Evolutionary conservation across 108 stramenopile species (phyloP).

Genomic region (Mayamaea pseudoterrestris): DNA sequence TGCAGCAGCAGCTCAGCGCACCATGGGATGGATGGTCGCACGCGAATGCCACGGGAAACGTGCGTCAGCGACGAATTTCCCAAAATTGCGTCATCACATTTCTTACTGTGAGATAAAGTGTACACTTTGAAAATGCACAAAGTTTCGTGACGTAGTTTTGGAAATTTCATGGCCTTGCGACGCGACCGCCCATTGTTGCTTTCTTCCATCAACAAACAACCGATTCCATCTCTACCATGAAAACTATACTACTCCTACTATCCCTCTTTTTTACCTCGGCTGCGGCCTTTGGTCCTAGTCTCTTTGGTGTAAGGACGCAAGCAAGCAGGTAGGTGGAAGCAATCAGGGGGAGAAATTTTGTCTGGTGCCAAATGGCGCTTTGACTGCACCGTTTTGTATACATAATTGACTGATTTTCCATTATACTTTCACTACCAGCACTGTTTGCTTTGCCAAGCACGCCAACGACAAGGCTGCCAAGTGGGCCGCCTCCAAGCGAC

Average conservation of each 20-base stretch:
- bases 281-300: slow-evolving; percentile 44
- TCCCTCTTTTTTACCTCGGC: slow-evolving; percentile 26
- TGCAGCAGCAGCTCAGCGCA: too few species aligned
- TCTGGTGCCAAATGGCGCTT: too few species aligned
- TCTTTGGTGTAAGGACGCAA: slow-evolving; percentile 12
- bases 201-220: neutral
- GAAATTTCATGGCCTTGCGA: too few species aligned
- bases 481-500: slow-evolving; percentile 70
- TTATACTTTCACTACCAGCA: slow-evolving; percentile 6
- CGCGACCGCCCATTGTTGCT: neutral
- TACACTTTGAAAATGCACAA: too few species aligned
- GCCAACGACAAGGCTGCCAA: slow-evolving; percentile 76
- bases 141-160: too few species aligned
- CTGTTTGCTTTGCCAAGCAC: slow-evolving; percentile 57
- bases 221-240: slow-evolving; percentile 34
- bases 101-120: too few species aligned
- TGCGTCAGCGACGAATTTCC: too few species aligned
- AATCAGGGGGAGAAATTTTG: neutral
- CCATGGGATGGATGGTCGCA: too few species aligned
- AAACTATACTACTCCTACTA: slow-evolving; percentile 26
- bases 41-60: too few species aligned
- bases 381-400: neutral
- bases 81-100: too few species aligned
- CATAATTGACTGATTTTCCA: neutral
- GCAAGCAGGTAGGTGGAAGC: slow-evolving; percentile 15